Base-by-base conservation (phyloP, 352 stramenopile species). In the Thalassiosira delicatula region DNA sequence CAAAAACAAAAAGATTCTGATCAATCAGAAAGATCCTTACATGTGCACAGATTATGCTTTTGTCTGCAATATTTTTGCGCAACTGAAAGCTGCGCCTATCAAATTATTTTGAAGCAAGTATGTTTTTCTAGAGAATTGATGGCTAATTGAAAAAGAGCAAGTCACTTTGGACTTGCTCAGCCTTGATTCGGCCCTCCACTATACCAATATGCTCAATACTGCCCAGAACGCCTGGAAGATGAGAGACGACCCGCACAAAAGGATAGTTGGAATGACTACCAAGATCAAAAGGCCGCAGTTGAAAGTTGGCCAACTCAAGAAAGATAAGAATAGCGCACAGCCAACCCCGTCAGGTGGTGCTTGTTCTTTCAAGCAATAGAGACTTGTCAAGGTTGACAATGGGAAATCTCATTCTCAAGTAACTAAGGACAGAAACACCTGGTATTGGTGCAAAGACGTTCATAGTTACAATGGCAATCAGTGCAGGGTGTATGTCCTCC, bases 261-360 rank as follows among this genome's bases (percentile, higher is more conserved):
- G 59, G 62, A 70, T 70, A 17, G 59, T 70, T 33, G 62, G 21
- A 0, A 29, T 70, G 3, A 57, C 62, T 7, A 70, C 62, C 17
- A 35, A 70, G 17, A 3, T 70, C 21, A 19, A 51, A 12, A 12
- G 25, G 12, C 62, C 59, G 3, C 23, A 56, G n/a, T n/a, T n/a
- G n/a, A n/a, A n/a, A n/a, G n/a, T n/a, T n/a, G n/a, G n/a, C n/a
- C n/a, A n/a, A n/a, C n/a, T n/a, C n/a, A n/a, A n/a, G n/a, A n/a
- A n/a, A n/a, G n/a, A n/a, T n/a, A n/a, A n/a, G n/a, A n/a, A n/a
- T n/a, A n/a, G n/a, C n/a, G n/a, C n/a, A n/a, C n/a, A n/a, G n/a
- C n/a, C n/a, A n/a, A n/a, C n/a, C n/a, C n/a, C n/a, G n/a, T n/a
- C n/a, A n/a, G n/a, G n/a, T n/a, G n/a, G n/a, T n/a, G n/a, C n/a